Base-by-base conservation (phyloP, 2,329 filamentous ascomycete genomes). In the Cladosporium sp. region DNA sequence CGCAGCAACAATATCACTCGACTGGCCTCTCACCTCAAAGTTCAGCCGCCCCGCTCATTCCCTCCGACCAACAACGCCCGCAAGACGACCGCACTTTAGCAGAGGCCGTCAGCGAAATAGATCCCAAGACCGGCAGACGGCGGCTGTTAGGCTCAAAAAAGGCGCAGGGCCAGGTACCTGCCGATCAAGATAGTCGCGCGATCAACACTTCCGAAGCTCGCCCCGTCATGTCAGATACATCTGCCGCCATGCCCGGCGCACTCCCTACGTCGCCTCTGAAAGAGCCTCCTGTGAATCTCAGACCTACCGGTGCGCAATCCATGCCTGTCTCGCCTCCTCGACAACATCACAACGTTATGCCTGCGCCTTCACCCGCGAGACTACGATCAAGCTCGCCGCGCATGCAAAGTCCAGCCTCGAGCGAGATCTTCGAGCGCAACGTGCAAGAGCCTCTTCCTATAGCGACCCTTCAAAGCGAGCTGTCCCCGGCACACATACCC, bases 391-490 rank as follows among this genome's bases (percentile, higher is more conserved):
- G 81, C 9, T 92, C 89, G 8, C 86, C 89, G 4, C 80, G 86
- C 45, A 72, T 91, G 42, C 81, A 85, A 49, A 95, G 89, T 16
- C 89, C 91, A 11, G 87, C 89, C 0, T 81, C 80, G 16, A 81
- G 80, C 44, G 75, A 80, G 62, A 96, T 97, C 63, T 97, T 97
- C 67, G 92, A 97, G 74, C 87, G 92, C 64, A 89, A 91, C 68
- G 92, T 97, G 19, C 92, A 96, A 70, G 91, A 96, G 64, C 63
- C 66, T 9, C 57, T 65, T 37, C 59, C 64, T 7, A 61, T 65
- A 28, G 82, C 82, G 63, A 75, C 80, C 31, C 64, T 80, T 3
- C 71, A 82, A n/a, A 74, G 80, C 38, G 86, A 89, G 55, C 83
- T 80, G 56, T 92, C 88, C 3, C 85, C 88, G 1, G 48, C 49